phyloP scores from a whole-genome alignment of 805 yeast genomes.

The Wickerhamiella siamensis region DNA sequence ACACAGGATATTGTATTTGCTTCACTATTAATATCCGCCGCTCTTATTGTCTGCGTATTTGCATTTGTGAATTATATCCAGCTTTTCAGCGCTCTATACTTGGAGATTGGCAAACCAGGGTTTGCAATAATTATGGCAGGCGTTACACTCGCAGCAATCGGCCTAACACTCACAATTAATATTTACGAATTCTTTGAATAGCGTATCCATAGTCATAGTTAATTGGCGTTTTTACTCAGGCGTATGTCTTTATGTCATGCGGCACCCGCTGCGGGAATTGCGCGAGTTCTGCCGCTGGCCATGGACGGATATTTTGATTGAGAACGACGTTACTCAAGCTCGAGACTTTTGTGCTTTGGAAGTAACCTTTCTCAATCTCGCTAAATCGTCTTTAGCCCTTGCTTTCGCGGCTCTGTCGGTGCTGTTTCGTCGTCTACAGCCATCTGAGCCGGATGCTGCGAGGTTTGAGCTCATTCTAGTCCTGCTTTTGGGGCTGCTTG shows the following conservation, averaged over 20 bases:
- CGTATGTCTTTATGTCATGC: too few relatives aligned
- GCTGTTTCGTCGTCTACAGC: slow-evolving; percentile 7
- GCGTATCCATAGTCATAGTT: too few relatives aligned
- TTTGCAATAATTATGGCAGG: too few relatives aligned
- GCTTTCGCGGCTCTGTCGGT: slow-evolving; percentile 19
- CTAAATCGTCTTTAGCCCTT: slow-evolving; percentile 15
- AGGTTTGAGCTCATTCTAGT: slow-evolving; percentile 8
- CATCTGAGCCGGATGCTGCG: not conserved
- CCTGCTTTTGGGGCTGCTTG: slow-evolving; percentile 12
- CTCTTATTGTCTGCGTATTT: too few relatives aligned
- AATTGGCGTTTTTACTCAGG: too few relatives aligned
- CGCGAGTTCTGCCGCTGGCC: slow-evolving; percentile 16
- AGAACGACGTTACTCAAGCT: slow-evolving; percentile 22
- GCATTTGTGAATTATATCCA: too few relatives aligned
- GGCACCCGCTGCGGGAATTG: not conserved
- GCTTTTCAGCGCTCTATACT: too few relatives aligned
- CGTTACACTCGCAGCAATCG: too few relatives aligned
- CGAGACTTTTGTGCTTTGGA: slow-evolving; percentile 23
- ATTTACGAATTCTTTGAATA: not conserved
- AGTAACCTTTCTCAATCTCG: slow-evolving; percentile 19
- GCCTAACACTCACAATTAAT: not conserved
- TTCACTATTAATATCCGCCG: too few relatives aligned
- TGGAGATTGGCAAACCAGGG: too few relatives aligned
- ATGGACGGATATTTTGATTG: slow-evolving; percentile 13
- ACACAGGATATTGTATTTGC: too few relatives aligned